Evolutionary conservation across 176 grass and related monocot genomes (phyloP).

Genomic region (Tillandsia leiboldiana): DNA sequence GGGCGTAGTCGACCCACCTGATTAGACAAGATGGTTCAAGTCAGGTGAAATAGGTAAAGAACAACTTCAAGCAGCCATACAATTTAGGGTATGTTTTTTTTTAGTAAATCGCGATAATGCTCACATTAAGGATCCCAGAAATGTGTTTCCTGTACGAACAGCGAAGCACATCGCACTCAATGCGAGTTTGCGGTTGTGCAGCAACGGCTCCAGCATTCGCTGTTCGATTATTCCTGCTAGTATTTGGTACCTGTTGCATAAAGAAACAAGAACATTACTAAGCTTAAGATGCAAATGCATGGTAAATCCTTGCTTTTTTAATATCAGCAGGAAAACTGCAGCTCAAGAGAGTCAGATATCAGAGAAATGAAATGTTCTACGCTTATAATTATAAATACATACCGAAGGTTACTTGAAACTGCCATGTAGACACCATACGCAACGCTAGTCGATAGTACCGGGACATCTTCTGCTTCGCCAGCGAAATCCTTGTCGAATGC

Average conservation of each 20-base stretch:
- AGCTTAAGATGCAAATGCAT: slow-evolving; percentile 6
- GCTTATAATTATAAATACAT: not conserved
- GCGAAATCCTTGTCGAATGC: slow-evolving; percentile 50
- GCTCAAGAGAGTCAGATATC: not conserved
- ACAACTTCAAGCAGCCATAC: not conserved
- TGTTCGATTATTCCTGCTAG: slow-evolving; percentile 93
- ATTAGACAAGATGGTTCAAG: not conserved
- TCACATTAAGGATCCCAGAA: slow-evolving; percentile 89
- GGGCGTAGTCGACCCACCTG: slow-evolving; percentile 4
- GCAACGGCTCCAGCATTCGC: slow-evolving; percentile 73
- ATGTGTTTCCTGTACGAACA: slow-evolving; percentile 91
- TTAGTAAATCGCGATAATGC: slow-evolving; percentile 7
- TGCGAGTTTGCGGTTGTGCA: slow-evolving; percentile 61
- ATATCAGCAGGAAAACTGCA: not conserved
- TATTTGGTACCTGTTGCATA: slow-evolving; percentile 68
- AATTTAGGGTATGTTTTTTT: not conserved
- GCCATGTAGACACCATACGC: slow-evolving; percentile 98
- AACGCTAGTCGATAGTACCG: slow-evolving; percentile 68
- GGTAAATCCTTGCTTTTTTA: not conserved
- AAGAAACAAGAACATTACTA: slow-evolving; percentile 10
- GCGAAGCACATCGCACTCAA: slow-evolving; percentile 82
- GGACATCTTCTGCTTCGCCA: slow-evolving; percentile 60
- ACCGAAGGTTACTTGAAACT: slow-evolving; percentile 96
- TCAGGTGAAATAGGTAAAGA: not conserved
- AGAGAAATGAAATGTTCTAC: no score